These are phyloP conservation scores for Rutstroemia sp. DNA, from an alignment of 2,329 filamentous ascomycete genomes.

Conservation along the genomic window DNA sequence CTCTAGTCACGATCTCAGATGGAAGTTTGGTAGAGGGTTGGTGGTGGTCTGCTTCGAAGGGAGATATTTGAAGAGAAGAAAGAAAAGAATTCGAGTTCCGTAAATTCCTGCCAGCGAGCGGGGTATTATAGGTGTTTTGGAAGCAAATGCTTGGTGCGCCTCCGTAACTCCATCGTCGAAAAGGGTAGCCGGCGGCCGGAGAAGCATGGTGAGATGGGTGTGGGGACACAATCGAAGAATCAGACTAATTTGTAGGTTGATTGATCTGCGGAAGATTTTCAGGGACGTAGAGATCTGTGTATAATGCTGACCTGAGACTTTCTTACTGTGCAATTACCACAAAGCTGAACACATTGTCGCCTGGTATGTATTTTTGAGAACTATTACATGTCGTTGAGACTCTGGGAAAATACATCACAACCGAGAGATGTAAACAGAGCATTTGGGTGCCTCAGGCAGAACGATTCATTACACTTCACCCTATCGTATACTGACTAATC, in stretches of 20 bases:
- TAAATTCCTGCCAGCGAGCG: neutral
- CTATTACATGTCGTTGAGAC: neutral
- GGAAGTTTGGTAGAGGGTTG: neutral
- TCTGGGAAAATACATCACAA: neutral
- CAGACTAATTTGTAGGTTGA: neutral
- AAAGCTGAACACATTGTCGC: too few relatives aligned
- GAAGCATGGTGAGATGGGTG: neutral
- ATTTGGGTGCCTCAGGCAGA: neutral
- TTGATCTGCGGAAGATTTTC: neutral
- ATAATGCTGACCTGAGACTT: neutral
- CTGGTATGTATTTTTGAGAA: too few relatives aligned
- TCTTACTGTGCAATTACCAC: neutral
- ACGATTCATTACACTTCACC: neutral
- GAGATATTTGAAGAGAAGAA: neutral
- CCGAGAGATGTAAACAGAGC: neutral
- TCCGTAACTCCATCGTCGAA: conserved; percentile 8
- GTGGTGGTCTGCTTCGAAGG: neutral
- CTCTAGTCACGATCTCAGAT: neutral
- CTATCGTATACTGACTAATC: neutral
- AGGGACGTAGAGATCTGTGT: neutral
- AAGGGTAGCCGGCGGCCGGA: neutral
- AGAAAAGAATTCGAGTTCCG: neutral
- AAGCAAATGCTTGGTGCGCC: neutral
- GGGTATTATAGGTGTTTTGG: conserved; percentile 6
- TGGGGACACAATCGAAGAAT: neutral